These are phyloP conservation scores for Sugiyamaella boreocaroliniensis DNA, from an alignment of 805 yeast genomes.

Conservation along the genomic window DNA sequence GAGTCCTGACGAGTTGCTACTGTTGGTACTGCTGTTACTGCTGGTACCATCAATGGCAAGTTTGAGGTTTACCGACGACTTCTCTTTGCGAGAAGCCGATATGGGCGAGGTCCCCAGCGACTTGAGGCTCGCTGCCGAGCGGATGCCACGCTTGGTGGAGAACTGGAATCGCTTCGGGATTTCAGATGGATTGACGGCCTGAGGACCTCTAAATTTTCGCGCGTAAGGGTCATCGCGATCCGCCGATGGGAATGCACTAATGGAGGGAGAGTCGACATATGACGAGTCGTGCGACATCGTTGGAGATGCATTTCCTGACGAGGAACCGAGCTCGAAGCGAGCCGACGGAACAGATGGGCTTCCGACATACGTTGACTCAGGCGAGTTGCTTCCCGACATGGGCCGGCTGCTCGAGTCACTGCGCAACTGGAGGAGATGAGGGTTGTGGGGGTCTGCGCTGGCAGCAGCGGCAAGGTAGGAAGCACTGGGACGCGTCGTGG, in stretches of 20 bases:
- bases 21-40: neutral
- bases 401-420: neutral
- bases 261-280: slow-evolving; percentile 14
- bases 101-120: slow-evolving; percentile 6
- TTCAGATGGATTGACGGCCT: slow-evolving; percentile 19
- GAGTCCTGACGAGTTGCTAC: slow-evolving; percentile 6
- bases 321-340: slow-evolving; percentile 4
- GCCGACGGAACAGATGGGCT: neutral
- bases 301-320: neutral
- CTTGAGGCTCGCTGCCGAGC: slow-evolving; percentile 9
- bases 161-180: slow-evolving; percentile 34
- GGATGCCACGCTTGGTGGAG: slow-evolving; percentile 10
- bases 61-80: slow-evolving; percentile 3
- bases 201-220: slow-evolving; percentile 26
- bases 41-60: slow-evolving; percentile 1
- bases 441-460: neutral
- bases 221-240: slow-evolving; percentile 31
- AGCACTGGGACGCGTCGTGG: neutral
- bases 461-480: neutral
- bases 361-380: neutral
- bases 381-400: neutral
- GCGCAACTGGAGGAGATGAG: neutral
- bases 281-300: slow-evolving; percentile 13
- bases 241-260: slow-evolving; percentile 17
- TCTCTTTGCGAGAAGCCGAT: neutral